Percentiles rank a stretch among this genome's conserved stretches.
Conservation (phyloP, 2,329 filamentous ascomycete species). For the Claviceps arundinis region DNA sequence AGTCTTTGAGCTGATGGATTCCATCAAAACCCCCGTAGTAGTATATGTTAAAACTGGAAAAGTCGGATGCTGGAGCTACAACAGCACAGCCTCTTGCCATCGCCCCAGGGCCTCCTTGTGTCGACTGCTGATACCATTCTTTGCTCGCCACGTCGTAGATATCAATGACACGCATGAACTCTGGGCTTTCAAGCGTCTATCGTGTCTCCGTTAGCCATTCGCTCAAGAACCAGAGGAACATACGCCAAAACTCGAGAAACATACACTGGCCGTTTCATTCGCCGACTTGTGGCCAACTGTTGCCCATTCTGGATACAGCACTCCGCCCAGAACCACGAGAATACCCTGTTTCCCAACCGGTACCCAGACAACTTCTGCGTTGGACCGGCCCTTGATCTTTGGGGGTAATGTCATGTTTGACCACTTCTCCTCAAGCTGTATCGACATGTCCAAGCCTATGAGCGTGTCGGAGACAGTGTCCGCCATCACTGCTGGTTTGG, state of each 20-base stretch:
- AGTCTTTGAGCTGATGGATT: constrained; percentile 23
- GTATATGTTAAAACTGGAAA: constrained; percentile 69
- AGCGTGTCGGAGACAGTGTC: constrained; percentile 40
- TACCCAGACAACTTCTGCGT: constrained; percentile 57
- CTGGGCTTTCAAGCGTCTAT: constrained; percentile 50
- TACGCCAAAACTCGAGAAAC: constrained; percentile 4
- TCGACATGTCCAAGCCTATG: constrained; percentile 46
- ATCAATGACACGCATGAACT: constrained; percentile 60
- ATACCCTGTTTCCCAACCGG: constrained; percentile 67
- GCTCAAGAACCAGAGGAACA: not conserved
- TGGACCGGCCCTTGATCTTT: constrained; percentile 40
- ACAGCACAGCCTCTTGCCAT: constrained; percentile 59
- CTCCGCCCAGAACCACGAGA: constrained; percentile 65
- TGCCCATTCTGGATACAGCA: constrained; percentile 43
- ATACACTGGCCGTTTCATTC: constrained; percentile 20
- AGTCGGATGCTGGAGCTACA: constrained; percentile 56
- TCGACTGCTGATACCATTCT: constrained; percentile 57
- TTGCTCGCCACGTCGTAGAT: constrained; percentile 61
- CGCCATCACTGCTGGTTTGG: constrained; percentile 24
- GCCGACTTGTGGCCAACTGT: constrained; percentile 13
- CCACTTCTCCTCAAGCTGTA: constrained; percentile 39
- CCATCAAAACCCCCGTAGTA: constrained; percentile 68
- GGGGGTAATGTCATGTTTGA: constrained; percentile 39
- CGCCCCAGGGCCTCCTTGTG: constrained; percentile 44
- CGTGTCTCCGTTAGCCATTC: constrained; percentile 1